A percentile compares a stretch with the other conserved stretches of the same genome.
Conservation (phyloP, 2,329 filamentous ascomycete species). For the Xylariales sp. region DNA sequence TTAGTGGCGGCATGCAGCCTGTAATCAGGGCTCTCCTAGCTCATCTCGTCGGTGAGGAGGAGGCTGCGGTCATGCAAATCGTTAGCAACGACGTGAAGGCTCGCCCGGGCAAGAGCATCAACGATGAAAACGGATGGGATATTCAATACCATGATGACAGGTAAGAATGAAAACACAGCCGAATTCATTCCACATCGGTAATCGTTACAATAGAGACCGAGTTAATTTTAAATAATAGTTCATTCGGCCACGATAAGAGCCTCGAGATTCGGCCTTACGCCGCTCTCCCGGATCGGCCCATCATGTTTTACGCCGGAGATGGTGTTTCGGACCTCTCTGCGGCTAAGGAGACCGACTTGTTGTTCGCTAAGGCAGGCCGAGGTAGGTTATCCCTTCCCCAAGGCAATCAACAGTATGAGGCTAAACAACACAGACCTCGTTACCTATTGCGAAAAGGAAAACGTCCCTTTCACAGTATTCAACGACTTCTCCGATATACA, state of each 20-base stretch:
- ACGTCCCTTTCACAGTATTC: slow-evolving; percentile 89
- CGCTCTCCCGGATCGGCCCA: slow-evolving; percentile 78
- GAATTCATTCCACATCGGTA: background rate
- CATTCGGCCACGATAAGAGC: slow-evolving; percentile 97
- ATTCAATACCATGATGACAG: slow-evolving; percentile 90
- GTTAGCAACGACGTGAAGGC: slow-evolving; percentile 84
- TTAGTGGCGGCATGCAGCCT: slow-evolving; percentile 92
- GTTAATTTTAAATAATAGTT: slow-evolving; percentile 57
- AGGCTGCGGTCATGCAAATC: slow-evolving; percentile 83
- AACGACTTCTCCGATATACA: slow-evolving; percentile 85
- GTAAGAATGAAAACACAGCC: slow-evolving; percentile 55
- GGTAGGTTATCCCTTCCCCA: slow-evolving; percentile 61
- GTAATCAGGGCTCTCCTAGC: slow-evolving; percentile 87
- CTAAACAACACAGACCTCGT: slow-evolving; percentile 74
- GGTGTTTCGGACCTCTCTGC: slow-evolving; percentile 93
- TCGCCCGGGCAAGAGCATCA: slow-evolving; percentile 74
- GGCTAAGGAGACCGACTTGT: slow-evolving; percentile 88
- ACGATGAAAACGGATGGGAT: slow-evolving; percentile 85
- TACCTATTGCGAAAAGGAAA: slow-evolving; percentile 84
- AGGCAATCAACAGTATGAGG: background rate
- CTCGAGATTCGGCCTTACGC: slow-evolving; percentile 90
- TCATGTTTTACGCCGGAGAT: slow-evolving; percentile 94
- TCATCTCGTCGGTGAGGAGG: slow-evolving; percentile 80
- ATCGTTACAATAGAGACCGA: background rate
- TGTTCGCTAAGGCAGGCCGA: slow-evolving; percentile 93